Conservation (phyloP, 352 stramenopile species). For the Phytophthora cryptogea region DNA sequence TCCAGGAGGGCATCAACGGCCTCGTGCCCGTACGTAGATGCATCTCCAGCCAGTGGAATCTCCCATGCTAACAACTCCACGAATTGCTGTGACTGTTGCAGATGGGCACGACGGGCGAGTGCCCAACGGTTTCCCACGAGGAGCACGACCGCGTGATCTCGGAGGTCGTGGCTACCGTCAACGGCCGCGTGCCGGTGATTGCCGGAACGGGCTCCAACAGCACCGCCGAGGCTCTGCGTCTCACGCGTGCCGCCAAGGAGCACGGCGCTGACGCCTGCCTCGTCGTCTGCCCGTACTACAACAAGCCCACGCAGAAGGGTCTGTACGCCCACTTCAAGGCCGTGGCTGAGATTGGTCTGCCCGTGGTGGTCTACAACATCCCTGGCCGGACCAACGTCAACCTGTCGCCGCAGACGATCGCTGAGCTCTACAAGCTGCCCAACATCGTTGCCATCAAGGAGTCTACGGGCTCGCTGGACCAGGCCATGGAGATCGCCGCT, state of each 20-base stretch:
- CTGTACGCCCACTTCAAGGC: slow-evolving; percentile 96
- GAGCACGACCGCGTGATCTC: slow-evolving; percentile 96
- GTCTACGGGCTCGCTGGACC: slow-evolving; percentile 93
- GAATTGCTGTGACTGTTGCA: slow-evolving; percentile 25
- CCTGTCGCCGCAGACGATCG: slow-evolving; percentile 94
- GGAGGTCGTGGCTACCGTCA: slow-evolving; percentile 84
- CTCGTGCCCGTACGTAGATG: slow-evolving; percentile 89
- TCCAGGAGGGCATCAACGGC: slow-evolving; percentile 95
- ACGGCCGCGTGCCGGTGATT: slow-evolving; percentile 92
- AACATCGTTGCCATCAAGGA: slow-evolving; percentile 98
- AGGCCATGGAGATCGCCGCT: slow-evolving; percentile 87
- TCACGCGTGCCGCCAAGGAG: slow-evolving; percentile 91
- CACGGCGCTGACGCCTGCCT: slow-evolving; percentile 94
- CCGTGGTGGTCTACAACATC: slow-evolving; percentile 98
- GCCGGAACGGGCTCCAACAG: slow-evolving; percentile 96
- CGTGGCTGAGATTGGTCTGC: slow-evolving; percentile 86
- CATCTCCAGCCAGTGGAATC: background rate
- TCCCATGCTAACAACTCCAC: slow-evolving; percentile 4
- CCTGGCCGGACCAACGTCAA: slow-evolving; percentile 96
- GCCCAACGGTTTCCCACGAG: slow-evolving; percentile 92
- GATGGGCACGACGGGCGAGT: slow-evolving; percentile 98
- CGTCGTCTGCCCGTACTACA: slow-evolving; percentile 98
- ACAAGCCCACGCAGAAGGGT: slow-evolving; percentile 97
- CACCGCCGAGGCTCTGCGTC: slow-evolving; percentile 83
- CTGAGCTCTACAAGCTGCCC: slow-evolving; percentile 91